Base-by-base conservation (phyloP, 495 filamentous ascomycete species). In the Neohortaea acidophila region DNA sequence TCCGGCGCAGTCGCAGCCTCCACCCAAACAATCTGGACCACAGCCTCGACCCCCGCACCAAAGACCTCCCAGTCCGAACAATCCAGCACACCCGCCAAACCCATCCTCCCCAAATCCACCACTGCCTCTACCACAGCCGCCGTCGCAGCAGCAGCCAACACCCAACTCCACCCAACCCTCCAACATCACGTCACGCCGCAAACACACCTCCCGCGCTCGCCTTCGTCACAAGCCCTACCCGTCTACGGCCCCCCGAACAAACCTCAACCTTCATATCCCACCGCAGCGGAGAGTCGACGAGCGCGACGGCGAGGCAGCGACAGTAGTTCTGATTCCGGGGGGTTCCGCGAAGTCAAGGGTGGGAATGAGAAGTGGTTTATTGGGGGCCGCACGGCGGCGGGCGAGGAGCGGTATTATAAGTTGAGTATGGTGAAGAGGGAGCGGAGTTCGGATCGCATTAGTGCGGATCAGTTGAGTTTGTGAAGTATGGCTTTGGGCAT, bases 361-460 rank as follows among this genome's bases (percentile, higher is more conserved):
- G 84, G 91, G 60, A 68, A 70, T 0, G 85, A 92, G 61, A 81
- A 77, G 51, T 84, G 83, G 77, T 94, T 87, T 57, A 82, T 94
- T 36, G 85, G 85, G 2, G 85, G 85, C 1, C 61, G 79, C 47
- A 91, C 82, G 22, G 77, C 82, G n/a, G 67, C 61, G 1, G 85
- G 85, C 3, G 85, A 93, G 52, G 85, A 94, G 58, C 68, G 75
- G 51, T 93, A 85, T 55, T 91, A 91, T 49, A 77, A 81, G 47
- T 39, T 78, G 14, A 72, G 69, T 10, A 68, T 76, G 65, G 70
- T 77, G 32, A 70, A 68, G 51, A 55, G 67, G 44, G 69, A 66
- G n/a, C 61, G 66, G 38, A 70, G 69, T 48, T 64, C 65, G 24
- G 59, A 74, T 55, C 63, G 73, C 13, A 62, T 72, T 43, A 76